These are phyloP conservation scores for Corinectria fuckeliana DNA, from an alignment of 2,329 filamentous ascomycete genomes.

Conservation along the genomic window DNA sequence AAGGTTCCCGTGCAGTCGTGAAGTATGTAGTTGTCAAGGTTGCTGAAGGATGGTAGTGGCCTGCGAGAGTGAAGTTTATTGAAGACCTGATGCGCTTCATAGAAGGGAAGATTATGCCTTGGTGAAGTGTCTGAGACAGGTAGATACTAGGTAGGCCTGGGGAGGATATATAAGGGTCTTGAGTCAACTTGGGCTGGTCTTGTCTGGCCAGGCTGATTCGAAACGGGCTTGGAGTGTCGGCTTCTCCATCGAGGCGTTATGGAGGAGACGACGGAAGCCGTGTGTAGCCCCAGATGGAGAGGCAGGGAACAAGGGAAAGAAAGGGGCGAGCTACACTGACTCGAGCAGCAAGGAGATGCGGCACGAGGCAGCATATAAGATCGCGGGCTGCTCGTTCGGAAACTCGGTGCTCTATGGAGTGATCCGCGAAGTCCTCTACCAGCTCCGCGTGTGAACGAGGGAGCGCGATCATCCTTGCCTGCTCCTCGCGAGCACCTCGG, in stretches of 20 bases:
- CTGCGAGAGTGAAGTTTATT: not conserved
- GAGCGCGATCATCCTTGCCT: not conserved
- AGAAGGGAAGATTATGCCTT: not conserved
- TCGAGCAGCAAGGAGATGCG: not conserved
- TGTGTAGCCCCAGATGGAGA: not conserved
- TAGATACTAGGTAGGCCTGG: too few species aligned
- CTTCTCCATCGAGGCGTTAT: not conserved
- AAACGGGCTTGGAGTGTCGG: not conserved
- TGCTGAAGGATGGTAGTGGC: not conserved
- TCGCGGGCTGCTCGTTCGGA: not conserved
- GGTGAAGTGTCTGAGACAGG: not conserved
- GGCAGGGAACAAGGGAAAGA: not conserved
- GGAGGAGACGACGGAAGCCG: not conserved
- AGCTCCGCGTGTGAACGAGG: not conserved
- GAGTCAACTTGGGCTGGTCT: not conserved
- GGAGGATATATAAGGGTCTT: not conserved
- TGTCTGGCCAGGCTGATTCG: not conserved
- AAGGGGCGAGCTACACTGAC: not conserved
- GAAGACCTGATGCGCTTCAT: not conserved
- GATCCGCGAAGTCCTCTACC: not conserved
- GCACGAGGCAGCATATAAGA: not conserved
- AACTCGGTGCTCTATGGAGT: not conserved
- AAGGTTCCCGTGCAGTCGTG: not conserved
- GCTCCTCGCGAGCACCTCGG: not conserved
- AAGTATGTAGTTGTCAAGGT: not conserved